Evolutionary conservation across 805 yeast species (phyloP).

Genomic region (Teunomyces barrocoloradensis): DNA sequence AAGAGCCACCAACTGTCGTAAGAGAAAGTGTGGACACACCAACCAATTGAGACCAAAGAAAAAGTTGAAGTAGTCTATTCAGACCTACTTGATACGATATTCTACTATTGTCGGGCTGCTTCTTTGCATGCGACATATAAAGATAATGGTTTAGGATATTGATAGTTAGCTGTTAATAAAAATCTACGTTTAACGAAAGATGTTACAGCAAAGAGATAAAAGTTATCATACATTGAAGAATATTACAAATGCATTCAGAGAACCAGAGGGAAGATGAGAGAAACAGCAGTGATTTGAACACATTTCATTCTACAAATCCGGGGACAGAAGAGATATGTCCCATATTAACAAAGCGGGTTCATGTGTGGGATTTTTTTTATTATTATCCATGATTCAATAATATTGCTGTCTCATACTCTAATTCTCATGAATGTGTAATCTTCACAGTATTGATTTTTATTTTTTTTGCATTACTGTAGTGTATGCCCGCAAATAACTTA

Average conservation of each 20-base stretch:
- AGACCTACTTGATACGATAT: slow-evolving; percentile 2
- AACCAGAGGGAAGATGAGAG: background rate
- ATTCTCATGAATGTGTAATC: too few species aligned
- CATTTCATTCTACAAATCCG: background rate
- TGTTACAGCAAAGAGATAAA: background rate
- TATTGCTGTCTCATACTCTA: too few species aligned
- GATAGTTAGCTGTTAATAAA: slow-evolving; percentile 6
- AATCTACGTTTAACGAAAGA: slow-evolving; percentile 4
- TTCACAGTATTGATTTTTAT: too few species aligned
- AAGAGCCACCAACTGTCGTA: slow-evolving; percentile 99
- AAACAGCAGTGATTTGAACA: background rate
- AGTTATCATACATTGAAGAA: background rate
- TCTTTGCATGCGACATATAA: background rate
- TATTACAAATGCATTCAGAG: background rate
- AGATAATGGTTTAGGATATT: slow-evolving; percentile 1
- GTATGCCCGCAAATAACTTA: too few species aligned
- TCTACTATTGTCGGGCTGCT: background rate
- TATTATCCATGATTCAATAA: too few species aligned
- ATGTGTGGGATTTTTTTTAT: too few species aligned
- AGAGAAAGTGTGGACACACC: slow-evolving; percentile 99
- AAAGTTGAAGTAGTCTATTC: slow-evolving; percentile 84
- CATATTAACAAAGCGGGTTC: too few species aligned
- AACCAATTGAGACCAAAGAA: slow-evolving; percentile 99
- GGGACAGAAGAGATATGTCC: background rate
- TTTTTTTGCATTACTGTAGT: too few species aligned